These are phyloP conservation scores for Cochlearia excelsa DNA, from an alignment of 345 rosid genomes.

Conservation along the genomic window DNA sequence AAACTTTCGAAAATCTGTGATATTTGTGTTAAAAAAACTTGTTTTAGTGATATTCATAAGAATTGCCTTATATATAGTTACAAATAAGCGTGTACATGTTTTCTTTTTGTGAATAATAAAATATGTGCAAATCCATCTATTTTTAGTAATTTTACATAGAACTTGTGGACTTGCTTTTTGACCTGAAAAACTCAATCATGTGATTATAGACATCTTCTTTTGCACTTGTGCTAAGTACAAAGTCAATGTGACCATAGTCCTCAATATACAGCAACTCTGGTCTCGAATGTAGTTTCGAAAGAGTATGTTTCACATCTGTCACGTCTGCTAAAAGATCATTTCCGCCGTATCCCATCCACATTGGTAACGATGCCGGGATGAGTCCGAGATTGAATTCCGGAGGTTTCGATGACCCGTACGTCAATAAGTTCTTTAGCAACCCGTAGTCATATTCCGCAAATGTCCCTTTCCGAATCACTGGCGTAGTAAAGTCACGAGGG, in stretches of 20 bases:
- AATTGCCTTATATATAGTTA: background rate
- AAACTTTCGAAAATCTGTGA: too few species aligned
- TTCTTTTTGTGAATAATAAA: background rate
- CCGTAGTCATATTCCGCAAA: constrained; percentile 80
- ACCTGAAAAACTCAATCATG: constrained; percentile 65
- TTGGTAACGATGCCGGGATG: constrained; percentile 65
- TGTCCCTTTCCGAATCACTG: constrained; percentile 93
- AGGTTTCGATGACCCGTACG: constrained; percentile 56
- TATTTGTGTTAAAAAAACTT: too few species aligned
- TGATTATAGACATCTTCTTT: constrained; percentile 57
- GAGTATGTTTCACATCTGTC: constrained; percentile 62
- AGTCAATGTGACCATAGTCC: constrained; percentile 76
- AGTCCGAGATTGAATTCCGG: constrained; percentile 60
- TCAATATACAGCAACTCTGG: constrained; percentile 72
- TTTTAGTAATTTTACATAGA: constrained; percentile 28
- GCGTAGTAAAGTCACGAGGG: background rate
- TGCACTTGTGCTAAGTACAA: constrained; percentile 50
- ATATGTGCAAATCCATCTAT: constrained; percentile 5
- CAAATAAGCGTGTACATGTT: background rate
- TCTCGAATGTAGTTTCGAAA: constrained; percentile 46
- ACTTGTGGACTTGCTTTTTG: constrained; percentile 41
- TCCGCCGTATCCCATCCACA: constrained; percentile 94
- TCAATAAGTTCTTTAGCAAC: constrained; percentile 51
- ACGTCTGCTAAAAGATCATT: constrained; percentile 66
- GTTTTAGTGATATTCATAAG: too few species aligned